Conservation (phyloP, 139 green algal species). For the Coelastrella sp. region DNA sequence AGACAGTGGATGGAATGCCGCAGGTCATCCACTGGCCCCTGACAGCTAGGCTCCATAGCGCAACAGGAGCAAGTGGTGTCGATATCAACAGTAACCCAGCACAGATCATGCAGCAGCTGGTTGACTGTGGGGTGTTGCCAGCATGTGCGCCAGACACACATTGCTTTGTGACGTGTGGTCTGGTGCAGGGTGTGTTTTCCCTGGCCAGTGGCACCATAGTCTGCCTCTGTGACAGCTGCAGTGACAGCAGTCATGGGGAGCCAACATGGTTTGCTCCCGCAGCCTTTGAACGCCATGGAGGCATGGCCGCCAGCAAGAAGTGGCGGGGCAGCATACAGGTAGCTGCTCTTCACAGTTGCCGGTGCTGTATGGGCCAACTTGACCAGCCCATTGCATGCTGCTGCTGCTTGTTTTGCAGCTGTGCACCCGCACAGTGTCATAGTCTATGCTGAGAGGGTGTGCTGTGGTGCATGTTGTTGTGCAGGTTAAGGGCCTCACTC, state of each 20-base stretch:
- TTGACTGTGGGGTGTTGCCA: not conserved
- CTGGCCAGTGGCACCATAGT: conserved; percentile 27
- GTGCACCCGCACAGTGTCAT: not conserved
- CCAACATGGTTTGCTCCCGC: conserved; percentile 45
- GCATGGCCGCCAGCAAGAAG: conserved; percentile 53
- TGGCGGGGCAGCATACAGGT: conserved; percentile 53
- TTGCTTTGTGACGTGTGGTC: conserved; percentile 34
- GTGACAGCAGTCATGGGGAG: not conserved
- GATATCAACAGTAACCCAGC: not conserved
- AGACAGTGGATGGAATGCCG: not conserved
- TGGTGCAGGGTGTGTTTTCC: conserved; percentile 34
- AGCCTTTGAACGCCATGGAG: conserved; percentile 54
- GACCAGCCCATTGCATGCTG: too few species aligned
- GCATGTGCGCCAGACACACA: not conserved
- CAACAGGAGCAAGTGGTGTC: not conserved
- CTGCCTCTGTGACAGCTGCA: conserved; percentile 31
- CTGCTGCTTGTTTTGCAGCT: not conserved
- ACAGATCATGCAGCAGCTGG: conserved; percentile 27
- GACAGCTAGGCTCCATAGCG: not conserved
- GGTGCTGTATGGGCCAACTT: not conserved
- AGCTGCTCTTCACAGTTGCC: not conserved
- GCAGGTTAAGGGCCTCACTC: conserved; percentile 30
- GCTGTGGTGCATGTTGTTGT: not conserved
- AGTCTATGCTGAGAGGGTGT: not conserved
- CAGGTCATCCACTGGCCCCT: not conserved